phyloP scores from a whole-genome alignment of 2,329 filamentous ascomycete genomes.

The Parastagonospora nodorum region DNA sequence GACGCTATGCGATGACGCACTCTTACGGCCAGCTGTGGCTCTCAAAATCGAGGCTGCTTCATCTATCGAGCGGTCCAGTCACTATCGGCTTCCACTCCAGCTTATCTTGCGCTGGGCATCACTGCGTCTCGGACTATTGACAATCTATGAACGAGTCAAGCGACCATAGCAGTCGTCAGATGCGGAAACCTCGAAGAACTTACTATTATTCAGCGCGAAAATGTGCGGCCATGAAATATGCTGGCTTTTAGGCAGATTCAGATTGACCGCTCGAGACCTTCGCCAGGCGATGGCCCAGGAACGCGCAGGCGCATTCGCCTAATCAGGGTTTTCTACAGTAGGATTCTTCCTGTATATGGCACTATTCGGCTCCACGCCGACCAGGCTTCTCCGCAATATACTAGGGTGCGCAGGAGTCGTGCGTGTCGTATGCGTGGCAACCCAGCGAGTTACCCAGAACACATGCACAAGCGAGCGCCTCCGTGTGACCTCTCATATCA shows the following conservation, averaged over 20 bases:
- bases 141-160: constrained; percentile 15
- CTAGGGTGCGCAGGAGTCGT: constrained; percentile 8
- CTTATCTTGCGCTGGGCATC: constrained; percentile 20
- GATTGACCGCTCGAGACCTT: constrained; percentile 2
- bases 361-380: neutral
- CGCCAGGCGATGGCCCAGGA: constrained; percentile 4
- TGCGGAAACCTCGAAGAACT: neutral
- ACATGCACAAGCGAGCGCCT: constrained; percentile 4
- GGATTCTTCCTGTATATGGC: constrained; percentile 8
- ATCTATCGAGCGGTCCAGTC: constrained; percentile 1
- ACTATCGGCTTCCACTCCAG: neutral
- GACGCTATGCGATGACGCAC: neutral
- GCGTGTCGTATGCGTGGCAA: constrained; percentile 2
- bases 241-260: constrained; percentile 8
- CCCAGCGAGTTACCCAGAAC: constrained; percentile 6
- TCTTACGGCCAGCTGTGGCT: neutral
- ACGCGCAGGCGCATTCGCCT: constrained; percentile 2
- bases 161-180: constrained; percentile 2
- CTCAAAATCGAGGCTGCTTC: neutral
- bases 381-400: constrained; percentile 23
- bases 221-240: neutral
- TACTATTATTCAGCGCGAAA: neutral
- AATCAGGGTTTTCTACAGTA: constrained; percentile 12
- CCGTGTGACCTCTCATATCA: neutral
- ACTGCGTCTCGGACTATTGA: constrained; percentile 27